Evolutionary conservation across 2,329 filamentous ascomycete species (phyloP).

Genomic region (Knufia fluminis): DNA sequence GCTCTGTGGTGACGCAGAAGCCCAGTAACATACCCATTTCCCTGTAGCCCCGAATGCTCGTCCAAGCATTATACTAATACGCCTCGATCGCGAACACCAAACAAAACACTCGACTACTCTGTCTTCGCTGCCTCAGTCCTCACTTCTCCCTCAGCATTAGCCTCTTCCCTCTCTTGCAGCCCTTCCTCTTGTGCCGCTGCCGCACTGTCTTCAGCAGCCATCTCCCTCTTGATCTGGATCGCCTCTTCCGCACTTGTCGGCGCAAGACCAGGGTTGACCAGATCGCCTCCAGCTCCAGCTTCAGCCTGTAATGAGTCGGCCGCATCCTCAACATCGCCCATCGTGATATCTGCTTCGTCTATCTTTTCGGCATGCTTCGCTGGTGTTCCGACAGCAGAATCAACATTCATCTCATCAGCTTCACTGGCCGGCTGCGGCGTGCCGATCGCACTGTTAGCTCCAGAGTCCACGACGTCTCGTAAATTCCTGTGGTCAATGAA

Average conservation of each 20-base stretch:
- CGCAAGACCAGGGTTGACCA: conserved; percentile 15
- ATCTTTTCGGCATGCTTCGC: conserved; percentile 12
- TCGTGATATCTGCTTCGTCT: conserved; percentile 25
- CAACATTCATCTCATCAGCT: conserved; percentile 35
- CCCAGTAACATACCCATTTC: no score
- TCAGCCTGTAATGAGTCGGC: conserved; percentile 24
- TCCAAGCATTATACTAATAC: no score
- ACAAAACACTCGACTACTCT: background rate
- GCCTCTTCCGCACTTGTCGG: conserved; percentile 5
- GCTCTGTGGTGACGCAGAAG: no score
- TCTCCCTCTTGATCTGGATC: conserved; percentile 21
- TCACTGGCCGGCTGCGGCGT: conserved; percentile 40
- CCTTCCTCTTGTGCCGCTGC: conserved; percentile 27
- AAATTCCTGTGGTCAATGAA: conserved; percentile 55
- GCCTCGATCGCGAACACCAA: background rate
- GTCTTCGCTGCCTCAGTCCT: conserved; percentile 17
- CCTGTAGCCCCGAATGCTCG: background rate
- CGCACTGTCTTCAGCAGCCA: conserved; percentile 20
- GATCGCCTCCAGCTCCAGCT: conserved; percentile 12
- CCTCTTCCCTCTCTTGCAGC: conserved; percentile 21
- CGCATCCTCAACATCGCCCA: conserved; percentile 31
- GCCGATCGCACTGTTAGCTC: conserved; percentile 43
- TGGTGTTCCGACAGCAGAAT: conserved; percentile 20
- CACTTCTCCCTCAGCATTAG: conserved; percentile 27
- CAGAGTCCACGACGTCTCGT: conserved; percentile 38